Evolutionary conservation across 2,329 filamentous ascomycete species (phyloP).

Genomic region (Cordyceps fumosorosea): DNA sequence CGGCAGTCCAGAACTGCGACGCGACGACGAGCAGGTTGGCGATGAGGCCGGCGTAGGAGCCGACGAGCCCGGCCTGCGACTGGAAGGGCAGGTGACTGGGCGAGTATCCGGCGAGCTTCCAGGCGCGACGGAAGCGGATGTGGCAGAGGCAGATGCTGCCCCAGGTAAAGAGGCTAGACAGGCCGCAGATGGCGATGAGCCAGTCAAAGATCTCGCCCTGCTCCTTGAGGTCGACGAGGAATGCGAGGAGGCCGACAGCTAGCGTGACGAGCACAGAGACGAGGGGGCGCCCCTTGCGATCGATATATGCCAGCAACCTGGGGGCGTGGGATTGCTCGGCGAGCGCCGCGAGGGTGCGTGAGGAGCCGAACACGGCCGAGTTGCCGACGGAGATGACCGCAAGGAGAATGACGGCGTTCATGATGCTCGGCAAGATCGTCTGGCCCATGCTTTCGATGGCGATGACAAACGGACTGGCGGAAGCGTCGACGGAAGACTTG

Average conservation of each 20-base stretch:
- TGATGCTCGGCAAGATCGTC: conserved; percentile 37
- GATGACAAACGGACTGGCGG: conserved; percentile 43
- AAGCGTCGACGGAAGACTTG: conserved; percentile 21
- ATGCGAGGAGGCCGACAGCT: conserved; percentile 38
- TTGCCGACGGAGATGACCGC: conserved; percentile 47
- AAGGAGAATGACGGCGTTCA: conserved; percentile 46
- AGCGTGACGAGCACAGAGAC: conserved; percentile 35
- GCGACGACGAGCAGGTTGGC: conserved; percentile 65
- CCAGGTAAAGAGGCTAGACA: conserved; percentile 60
- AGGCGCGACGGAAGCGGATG: conserved; percentile 64
- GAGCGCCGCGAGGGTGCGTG: conserved; percentile 45
- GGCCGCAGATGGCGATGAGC: conserved; percentile 55
- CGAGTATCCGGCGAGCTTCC: conserved; percentile 41
- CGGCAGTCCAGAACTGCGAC: conserved; percentile 68
- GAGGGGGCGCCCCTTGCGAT: conserved; percentile 44
- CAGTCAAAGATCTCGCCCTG: conserved; percentile 51
- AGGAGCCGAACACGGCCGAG: conserved; percentile 45
- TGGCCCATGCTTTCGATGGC: conserved; percentile 41
- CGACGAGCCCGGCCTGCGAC: conserved; percentile 65
- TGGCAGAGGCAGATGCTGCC: conserved; percentile 70
- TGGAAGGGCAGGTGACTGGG: conserved; percentile 67
- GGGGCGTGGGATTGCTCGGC: conserved; percentile 46
- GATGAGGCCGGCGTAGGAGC: conserved; percentile 65
- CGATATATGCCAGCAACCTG: conserved; percentile 43
- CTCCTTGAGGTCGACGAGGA: conserved; percentile 33